phyloP scores from a whole-genome alignment of 2,329 filamentous ascomycete genomes.

The Trichoderma cornu-damae region DNA sequence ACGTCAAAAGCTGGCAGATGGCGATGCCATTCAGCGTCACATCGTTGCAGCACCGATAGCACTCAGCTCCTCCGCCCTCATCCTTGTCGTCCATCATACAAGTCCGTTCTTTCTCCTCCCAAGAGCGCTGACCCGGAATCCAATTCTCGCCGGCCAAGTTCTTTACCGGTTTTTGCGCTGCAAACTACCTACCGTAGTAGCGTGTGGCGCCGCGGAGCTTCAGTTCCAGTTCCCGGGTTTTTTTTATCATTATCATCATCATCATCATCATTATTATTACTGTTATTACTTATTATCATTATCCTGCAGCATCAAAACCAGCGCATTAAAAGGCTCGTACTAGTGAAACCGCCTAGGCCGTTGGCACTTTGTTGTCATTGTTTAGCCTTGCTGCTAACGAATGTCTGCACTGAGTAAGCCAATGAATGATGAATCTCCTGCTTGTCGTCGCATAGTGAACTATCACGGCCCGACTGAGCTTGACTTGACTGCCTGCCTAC shows the following conservation, averaged over 20 bases:
- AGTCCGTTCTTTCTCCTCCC: background rate
- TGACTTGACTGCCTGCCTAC: background rate
- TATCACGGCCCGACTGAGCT: conserved; percentile 6
- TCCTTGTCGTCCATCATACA: background rate
- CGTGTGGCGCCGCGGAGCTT: conserved; percentile 5
- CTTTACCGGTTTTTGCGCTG: background rate
- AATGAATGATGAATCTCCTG: conserved; percentile 8
- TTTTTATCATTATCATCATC: background rate
- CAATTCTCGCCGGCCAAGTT: background rate
- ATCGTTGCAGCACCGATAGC: background rate
- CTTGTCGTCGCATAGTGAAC: background rate
- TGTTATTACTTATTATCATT: background rate
- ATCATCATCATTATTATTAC: background rate
- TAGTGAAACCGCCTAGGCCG: conserved; percentile 14
- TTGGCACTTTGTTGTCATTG: conserved; percentile 3
- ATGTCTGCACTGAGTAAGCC: conserved; percentile 16
- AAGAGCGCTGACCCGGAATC: background rate
- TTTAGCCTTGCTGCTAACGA: background rate
- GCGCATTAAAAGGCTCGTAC: too few species aligned
- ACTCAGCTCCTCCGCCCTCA: background rate
- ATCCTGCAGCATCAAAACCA: conserved; percentile 8
- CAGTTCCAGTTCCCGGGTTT: conserved; percentile 6
- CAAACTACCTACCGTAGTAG: background rate
- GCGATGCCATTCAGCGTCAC: conserved; percentile 2
- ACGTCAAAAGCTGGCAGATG: background rate